A percentile compares a stretch with the other conserved stretches of the same genome.
These are phyloP conservation scores for Phytophthora macrochlamydospora DNA, from an alignment of 352 stramenopile species.

Conservation along the genomic window DNA sequence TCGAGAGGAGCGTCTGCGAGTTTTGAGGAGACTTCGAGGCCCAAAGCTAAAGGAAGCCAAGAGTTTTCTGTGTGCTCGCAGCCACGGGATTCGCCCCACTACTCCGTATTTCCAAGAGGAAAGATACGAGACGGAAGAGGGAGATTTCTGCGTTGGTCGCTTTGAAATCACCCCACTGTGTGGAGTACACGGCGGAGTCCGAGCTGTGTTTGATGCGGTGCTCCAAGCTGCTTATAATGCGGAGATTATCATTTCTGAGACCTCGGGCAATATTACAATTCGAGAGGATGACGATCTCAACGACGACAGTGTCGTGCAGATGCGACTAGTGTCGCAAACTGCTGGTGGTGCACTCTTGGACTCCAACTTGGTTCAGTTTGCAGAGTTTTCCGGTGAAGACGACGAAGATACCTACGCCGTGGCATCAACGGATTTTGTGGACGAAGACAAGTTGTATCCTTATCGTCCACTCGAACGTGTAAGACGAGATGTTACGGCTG, in stretches of 20 bases:
- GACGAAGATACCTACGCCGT: conserved; percentile 9
- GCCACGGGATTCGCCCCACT: conserved; percentile 38
- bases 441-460: conserved; percentile 47
- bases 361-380: conserved; percentile 32
- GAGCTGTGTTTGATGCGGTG: conserved; percentile 29
- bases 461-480: conserved; percentile 30
- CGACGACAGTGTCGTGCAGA: conserved; percentile 19
- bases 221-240: conserved; percentile 28
- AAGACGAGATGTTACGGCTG: conserved; percentile 30
- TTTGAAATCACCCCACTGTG: conserved; percentile 41
- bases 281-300: conserved; percentile 37
- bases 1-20: conserved; percentile 17
- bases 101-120: conserved; percentile 31
- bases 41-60: conserved; percentile 46
- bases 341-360: conserved; percentile 20
- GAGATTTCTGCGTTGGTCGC: conserved; percentile 48
- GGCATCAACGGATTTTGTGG: conserved; percentile 26
- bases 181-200: conserved; percentile 14
- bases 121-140: conserved; percentile 31
- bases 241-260: conserved; percentile 41
- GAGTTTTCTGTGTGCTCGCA: conserved; percentile 44
- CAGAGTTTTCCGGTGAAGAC: conserved; percentile 3
- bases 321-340: conserved; percentile 27
- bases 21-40: conserved; percentile 30
- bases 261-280: conserved; percentile 31